A percentile compares a stretch with the other conserved stretches of the same genome.
These are phyloP conservation scores for Cladophialophora immunda DNA, from an alignment of 2,329 filamentous ascomycete genomes.

Conservation along the genomic window DNA sequence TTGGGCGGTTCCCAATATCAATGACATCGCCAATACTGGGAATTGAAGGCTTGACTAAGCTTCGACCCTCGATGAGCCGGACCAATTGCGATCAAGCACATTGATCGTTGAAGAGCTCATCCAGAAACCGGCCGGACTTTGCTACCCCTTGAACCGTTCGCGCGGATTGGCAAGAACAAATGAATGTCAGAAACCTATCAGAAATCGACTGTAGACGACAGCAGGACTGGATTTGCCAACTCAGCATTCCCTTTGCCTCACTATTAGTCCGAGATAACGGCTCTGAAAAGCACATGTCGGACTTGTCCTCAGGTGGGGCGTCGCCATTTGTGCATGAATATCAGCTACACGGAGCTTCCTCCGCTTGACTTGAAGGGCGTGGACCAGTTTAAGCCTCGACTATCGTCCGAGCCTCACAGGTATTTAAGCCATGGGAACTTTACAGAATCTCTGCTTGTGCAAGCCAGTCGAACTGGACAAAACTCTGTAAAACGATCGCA, in stretches of 20 bases:
- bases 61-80: not conserved
- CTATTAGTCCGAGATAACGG: constrained; percentile 1
- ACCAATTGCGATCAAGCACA: too few species aligned
- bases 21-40: not conserved
- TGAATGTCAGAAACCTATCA: not conserved
- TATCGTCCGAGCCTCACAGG: not conserved
- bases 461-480: not conserved
- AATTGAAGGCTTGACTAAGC: not conserved
- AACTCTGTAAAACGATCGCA: not conserved
- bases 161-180: not conserved
- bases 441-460: not conserved
- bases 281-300: not conserved
- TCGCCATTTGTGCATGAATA: not conserved
- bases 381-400: not conserved
- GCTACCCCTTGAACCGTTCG: not conserved
- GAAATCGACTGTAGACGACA: not conserved
- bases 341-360: not conserved
- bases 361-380: constrained; percentile 9
- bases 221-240: not conserved
- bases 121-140: not conserved
- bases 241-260: not conserved
- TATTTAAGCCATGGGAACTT: not conserved
- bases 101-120: not conserved
- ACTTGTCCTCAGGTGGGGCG: constrained; percentile 4
- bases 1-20: not conserved